Conservation (phyloP, 1,139 yeast genomes). For the Cylindricascospora bacillispora region DNA sequence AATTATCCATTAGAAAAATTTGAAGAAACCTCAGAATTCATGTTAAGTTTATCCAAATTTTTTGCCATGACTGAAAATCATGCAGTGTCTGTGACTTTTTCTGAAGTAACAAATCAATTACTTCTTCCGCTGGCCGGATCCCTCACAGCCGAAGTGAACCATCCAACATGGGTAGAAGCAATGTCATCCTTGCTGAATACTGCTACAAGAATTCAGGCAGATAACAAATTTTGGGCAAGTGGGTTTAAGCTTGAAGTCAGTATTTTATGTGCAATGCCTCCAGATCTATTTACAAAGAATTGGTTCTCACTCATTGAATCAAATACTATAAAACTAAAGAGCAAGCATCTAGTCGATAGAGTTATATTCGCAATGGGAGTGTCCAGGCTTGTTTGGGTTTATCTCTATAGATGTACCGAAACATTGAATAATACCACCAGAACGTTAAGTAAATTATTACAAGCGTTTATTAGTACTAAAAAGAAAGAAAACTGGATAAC, state of each 20-base stretch:
- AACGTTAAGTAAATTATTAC: slow-evolving; percentile 45
- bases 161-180: slow-evolving; percentile 89
- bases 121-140: slow-evolving; percentile 73
- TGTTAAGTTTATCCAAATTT: slow-evolving; percentile 76
- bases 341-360: slow-evolving; percentile 44
- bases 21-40: slow-evolving; percentile 86
- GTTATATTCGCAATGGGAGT: slow-evolving; percentile 50
- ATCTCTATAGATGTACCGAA: slow-evolving; percentile 73
- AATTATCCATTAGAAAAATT: slow-evolving; percentile 80
- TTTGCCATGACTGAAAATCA: slow-evolving; percentile 55
- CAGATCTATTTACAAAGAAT: slow-evolving; percentile 55
- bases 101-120: slow-evolving; percentile 67
- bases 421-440: slow-evolving; percentile 78
- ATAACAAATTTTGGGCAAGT: slow-evolving; percentile 58
- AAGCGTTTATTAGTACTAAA: slow-evolving; percentile 39
- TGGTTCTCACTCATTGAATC: slow-evolving; percentile 64
- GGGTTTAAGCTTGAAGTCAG: slow-evolving; percentile 63
- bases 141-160: slow-evolving; percentile 88
- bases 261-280: slow-evolving; percentile 68
- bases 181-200: slow-evolving; percentile 51
- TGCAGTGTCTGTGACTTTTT: slow-evolving; percentile 59
- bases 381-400: slow-evolving; percentile 79
- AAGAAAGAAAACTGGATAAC: slow-evolving; percentile 66
- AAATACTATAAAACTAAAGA: slow-evolving; percentile 30
- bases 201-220: slow-evolving; percentile 29